These are phyloP conservation scores for Kalanchoe fedtschenkoi DNA, from an alignment of 164 flowering plant genomes.

Conservation along the genomic window DNA sequence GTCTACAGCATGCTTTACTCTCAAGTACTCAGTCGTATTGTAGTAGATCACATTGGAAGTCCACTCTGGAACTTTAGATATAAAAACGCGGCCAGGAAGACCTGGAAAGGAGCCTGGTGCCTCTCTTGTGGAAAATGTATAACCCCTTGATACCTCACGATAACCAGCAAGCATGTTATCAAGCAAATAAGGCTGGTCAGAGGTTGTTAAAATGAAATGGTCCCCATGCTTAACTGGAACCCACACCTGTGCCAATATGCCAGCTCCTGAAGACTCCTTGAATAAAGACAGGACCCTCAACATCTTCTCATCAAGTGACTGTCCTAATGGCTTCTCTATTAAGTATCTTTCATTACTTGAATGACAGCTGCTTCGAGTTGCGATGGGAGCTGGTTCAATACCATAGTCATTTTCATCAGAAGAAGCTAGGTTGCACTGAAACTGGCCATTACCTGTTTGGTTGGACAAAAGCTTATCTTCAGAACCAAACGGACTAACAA, in stretches of 20 bases:
- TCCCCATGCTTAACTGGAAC: slow-evolving; percentile 57
- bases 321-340: slow-evolving; percentile 31
- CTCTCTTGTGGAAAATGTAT: slow-evolving; percentile 47
- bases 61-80: slow-evolving; percentile 33
- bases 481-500: slow-evolving; percentile 8
- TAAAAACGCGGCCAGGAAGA: slow-evolving; percentile 85
- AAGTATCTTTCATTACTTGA: slow-evolving; percentile 12
- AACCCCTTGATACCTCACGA: slow-evolving; percentile 71
- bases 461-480: slow-evolving; percentile 14
- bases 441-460: slow-evolving; percentile 14
- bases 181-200: slow-evolving; percentile 71
- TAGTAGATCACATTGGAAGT: slow-evolving; percentile 28
- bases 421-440: slow-evolving; percentile 14
- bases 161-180: slow-evolving; percentile 64
- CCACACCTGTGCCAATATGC: slow-evolving; percentile 84
- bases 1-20: slow-evolving; percentile 50
- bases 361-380: slow-evolving; percentile 2
- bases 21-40: slow-evolving; percentile 45
- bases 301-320: slow-evolving; percentile 67
- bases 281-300: slow-evolving; percentile 49
- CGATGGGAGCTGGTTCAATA: slow-evolving; percentile 7
- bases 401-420: slow-evolving; percentile 13
- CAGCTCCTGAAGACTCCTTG: slow-evolving; percentile 47
- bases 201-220: slow-evolving; percentile 45
- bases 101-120: slow-evolving; percentile 41